A percentile compares a stretch with the other conserved stretches of the same genome.
These are phyloP conservation scores for Selaginella moellendorffii DNA, from an alignment of 75 land plant species.

Conservation along the genomic window DNA sequence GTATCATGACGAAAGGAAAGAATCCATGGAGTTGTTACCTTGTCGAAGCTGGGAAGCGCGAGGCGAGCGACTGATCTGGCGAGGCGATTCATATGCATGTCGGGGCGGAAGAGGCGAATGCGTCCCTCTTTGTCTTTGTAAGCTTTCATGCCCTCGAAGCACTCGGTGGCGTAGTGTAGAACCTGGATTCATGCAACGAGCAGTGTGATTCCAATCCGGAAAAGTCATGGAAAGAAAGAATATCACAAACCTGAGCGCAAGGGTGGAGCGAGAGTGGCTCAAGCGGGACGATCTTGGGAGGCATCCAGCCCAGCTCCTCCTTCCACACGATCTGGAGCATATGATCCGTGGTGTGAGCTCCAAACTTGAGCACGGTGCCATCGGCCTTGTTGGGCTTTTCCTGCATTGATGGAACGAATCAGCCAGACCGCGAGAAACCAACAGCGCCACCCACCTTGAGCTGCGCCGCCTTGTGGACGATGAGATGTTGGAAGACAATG, in stretches of 20 bases:
- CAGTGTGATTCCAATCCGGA: background rate
- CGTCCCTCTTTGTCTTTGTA: constrained; percentile 23
- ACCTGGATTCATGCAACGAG: constrained; percentile 8
- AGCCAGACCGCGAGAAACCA: background rate
- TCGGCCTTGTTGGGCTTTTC: constrained; percentile 13
- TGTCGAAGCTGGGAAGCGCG: constrained; percentile 22
- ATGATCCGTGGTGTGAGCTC: constrained; percentile 22
- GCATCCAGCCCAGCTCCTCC: constrained; percentile 20
- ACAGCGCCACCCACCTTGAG: constrained; percentile 12
- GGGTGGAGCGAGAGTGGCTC: constrained; percentile 21
- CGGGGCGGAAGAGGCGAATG: constrained; percentile 21
- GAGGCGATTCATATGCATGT: constrained; percentile 24
- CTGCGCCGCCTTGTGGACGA: constrained; percentile 12
- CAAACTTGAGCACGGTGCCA: constrained; percentile 17
- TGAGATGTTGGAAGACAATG: constrained; percentile 14
- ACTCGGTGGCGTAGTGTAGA: constrained; percentile 22
- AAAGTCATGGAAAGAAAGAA: background rate
- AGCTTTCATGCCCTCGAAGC: constrained; percentile 28
- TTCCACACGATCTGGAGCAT: constrained; percentile 25
- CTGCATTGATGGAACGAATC: constrained; percentile 8
- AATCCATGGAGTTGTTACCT: constrained; percentile 13
- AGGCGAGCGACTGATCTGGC: constrained; percentile 20
- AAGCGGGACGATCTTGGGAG: constrained; percentile 17
- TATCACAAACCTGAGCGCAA: constrained; percentile 21
- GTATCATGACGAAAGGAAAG: constrained; percentile 14